Evolutionary conservation across 2,329 filamentous ascomycete genomes (phyloP), one percentile per base, ranked within the genome.

Genomic region (Neophaeococcomyces aloes): DNA sequence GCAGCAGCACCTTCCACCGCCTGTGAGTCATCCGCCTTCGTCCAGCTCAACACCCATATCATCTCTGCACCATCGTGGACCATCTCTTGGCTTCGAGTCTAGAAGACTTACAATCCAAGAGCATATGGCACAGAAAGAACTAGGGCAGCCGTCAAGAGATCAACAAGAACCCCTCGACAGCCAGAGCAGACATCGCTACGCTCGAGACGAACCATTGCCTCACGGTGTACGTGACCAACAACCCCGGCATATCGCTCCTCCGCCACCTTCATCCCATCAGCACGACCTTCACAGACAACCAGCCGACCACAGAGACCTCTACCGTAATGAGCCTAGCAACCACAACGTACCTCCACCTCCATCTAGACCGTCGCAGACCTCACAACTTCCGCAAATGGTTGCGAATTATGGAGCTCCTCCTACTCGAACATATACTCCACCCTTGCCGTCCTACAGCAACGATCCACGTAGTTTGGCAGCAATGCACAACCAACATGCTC

Each of bases 281-380:
- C 56, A 61, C 19, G 57, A 61, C 35, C 25, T n/a, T n/a, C n/a
- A n/a, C n/a, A n/a, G 39, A 19, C 45, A 30, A 38, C 30, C 38
- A 31, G 44, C 42, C 19, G 47, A 44, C 42, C 37, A n/a, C 44
- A 43, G 35, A 44, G 48, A 31, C 40, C 43, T 39, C 31, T 49
- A 32, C 23, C 50, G 27, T 38, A 46, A 25, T 29, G 51, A 55
- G 42, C 45, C 48, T 25, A 45, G 44, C 15, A 49, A 46, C 34
- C 53, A 56, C 27, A 56, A 50, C 35, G 59, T 59, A 36, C 40
- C 56, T 3, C 45, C 59, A 6, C 30, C 35, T 29, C 30, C 43
- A 17, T 29, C 42, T 4, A 29, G 30, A 41, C 21, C 36, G 6
- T 19, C 43, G 8, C 43, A 45, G n/a, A n/a, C n/a, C n/a, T n/a